These are phyloP conservation scores for Microsporum canis DNA, from an alignment of 2,329 filamentous ascomycete genomes.

Conservation along the genomic window DNA sequence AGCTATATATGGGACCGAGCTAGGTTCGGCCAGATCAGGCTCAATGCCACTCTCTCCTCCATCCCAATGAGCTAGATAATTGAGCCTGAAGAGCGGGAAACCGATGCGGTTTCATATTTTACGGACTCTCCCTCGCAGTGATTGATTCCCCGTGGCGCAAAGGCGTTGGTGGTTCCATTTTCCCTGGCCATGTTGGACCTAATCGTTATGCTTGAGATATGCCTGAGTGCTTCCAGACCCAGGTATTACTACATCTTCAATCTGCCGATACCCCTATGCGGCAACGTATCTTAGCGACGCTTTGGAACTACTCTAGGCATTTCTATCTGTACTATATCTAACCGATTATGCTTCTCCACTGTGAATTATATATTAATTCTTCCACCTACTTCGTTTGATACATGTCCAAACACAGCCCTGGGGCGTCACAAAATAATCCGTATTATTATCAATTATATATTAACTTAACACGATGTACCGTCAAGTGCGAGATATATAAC, in stretches of 20 bases:
- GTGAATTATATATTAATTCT: not conserved
- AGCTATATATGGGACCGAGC: not conserved
- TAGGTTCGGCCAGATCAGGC: not conserved
- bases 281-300: too few species aligned
- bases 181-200: not conserved
- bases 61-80: not conserved
- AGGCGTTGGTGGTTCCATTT: not conserved
- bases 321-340: not conserved
- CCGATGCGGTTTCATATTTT: too few species aligned
- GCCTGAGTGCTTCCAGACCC: not conserved
- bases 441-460: too few species aligned
- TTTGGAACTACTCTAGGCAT: not conserved
- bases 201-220: not conserved
- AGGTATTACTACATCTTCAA: too few species aligned
- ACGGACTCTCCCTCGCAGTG: not conserved
- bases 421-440: too few species aligned
- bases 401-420: too few species aligned
- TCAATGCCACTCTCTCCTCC: not conserved
- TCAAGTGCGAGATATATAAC: not conserved
- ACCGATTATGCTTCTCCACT: not conserved
- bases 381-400: too few species aligned
- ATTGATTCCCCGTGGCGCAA: not conserved
- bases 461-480: not conserved
- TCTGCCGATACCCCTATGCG: too few species aligned
- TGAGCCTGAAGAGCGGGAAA: not conserved